A percentile compares a stretch with the other conserved stretches of the same genome.
Conservation (phyloP, 31 red algal genomes). For the Bonnemaisonia californica region DNA sequence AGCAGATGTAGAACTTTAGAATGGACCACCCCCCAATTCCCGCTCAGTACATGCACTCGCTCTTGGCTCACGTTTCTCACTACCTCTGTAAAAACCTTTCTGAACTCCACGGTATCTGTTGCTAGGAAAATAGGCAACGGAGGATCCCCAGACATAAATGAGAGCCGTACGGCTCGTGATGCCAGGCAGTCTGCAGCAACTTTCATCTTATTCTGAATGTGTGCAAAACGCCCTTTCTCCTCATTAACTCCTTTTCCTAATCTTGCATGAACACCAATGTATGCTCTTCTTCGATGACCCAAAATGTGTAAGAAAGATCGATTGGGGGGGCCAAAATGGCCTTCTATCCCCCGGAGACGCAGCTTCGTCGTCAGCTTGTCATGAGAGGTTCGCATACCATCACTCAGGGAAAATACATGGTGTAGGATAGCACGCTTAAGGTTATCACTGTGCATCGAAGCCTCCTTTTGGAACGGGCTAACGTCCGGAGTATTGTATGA, state of each 20-base stretch:
- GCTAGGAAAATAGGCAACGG: conserved; percentile 47
- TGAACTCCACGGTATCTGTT: conserved; percentile 40
- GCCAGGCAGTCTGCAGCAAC: conserved; percentile 35
- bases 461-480: neutral
- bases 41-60: conserved; percentile 23
- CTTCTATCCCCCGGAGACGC: too few species aligned
- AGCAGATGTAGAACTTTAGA: neutral
- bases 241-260: conserved; percentile 38
- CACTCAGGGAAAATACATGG: conserved; percentile 19
- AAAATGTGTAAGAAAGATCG: neutral
- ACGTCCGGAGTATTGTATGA: conserved; percentile 15
- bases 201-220: conserved; percentile 6
- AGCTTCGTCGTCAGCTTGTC: neutral
- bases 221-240: neutral
- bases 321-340: too few species aligned
- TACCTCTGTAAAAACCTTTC: conserved; percentile 18
- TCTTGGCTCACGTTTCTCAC: conserved; percentile 34
- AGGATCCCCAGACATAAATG: conserved; percentile 18
- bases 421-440: conserved; percentile 23
- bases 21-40: conserved; percentile 39
- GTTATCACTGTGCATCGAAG: neutral
- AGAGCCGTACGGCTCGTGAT: conserved; percentile 36
- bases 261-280: conserved; percentile 52
- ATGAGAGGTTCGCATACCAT: neutral
- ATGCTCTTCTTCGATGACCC: neutral